Base-by-base conservation (phyloP, 768 basidiomycete genomes). In the Gymnopilus junonius region DNA sequence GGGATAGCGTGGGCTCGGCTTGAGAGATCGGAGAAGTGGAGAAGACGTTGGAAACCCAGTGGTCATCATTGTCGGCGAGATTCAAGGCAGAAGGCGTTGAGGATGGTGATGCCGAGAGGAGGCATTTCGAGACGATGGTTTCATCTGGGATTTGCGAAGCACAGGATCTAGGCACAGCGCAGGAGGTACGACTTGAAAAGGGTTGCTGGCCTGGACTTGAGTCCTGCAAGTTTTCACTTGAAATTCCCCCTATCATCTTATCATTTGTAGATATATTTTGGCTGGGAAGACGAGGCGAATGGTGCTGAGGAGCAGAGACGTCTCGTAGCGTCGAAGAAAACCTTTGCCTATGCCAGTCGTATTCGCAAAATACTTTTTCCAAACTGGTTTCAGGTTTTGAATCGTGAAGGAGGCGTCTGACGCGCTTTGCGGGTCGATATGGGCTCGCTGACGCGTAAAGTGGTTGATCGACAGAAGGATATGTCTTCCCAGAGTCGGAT, bases 371-470 rank as follows among this genome's bases (percentile, higher is more conserved):
- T 29, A 65, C 61, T 39, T 27, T 4, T 8, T 62, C 61, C 53
- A 58, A 55, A 40, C 37, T 35, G 32, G 51, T 58, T 54, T 55
- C 53, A 32, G 43, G 59, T 56, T 67, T 62, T 45, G 62, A 62
- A 43, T 61, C 60, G 51, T 59, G 55, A 53, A 67, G 59, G 15
- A 62, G 62, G 15, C 65, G 61, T 27, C 34, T 59, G 27, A 62
- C 42, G 59, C 62, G 66, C 56, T 63, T 63, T 37, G 59, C 55
- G n/a, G 59, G 62, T 10, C 55, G 32, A 25, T 40, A 59, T 46
- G 31, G 57, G 17, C 35, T 39, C 23, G 23, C 54, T 27, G 54
- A 23, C 54, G 37, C 35, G 54, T 39, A 17, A 45, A 34, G 53
- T 43, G 23, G 20, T 45, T 46, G 51, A 23, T 54, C 62, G 32